Conservation (phyloP, 495 filamentous ascomycete species). For the Aspergillus funiculosus region DNA sequence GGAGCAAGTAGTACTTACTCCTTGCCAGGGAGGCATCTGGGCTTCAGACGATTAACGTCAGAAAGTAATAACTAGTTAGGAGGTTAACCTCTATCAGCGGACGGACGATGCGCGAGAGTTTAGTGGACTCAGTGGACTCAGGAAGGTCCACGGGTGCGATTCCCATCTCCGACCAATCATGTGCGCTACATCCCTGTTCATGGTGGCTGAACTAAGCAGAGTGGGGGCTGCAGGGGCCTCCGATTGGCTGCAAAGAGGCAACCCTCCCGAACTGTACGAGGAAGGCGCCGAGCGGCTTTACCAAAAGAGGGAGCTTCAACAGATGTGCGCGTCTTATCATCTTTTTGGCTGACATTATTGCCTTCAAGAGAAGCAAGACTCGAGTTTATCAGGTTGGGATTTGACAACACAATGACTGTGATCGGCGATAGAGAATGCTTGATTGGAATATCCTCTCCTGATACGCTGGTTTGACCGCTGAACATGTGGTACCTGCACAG, state of each 20-base stretch:
- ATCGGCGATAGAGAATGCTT: background rate
- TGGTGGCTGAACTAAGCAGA: background rate
- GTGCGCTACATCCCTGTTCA: background rate
- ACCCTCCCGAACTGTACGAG: background rate
- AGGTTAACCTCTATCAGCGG: background rate
- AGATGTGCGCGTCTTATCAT: constrained; percentile 6
- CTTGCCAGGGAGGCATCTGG: too few species aligned
- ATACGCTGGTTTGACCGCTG: background rate
- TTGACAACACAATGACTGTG: background rate
- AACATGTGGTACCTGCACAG: background rate
- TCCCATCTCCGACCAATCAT: background rate
- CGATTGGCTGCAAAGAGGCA: constrained; percentile 3
- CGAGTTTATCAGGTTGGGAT: background rate
- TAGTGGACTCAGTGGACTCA: too few species aligned
- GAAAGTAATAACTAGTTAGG: too few species aligned
- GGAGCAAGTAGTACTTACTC: too few species aligned
- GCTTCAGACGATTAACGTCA: too few species aligned
- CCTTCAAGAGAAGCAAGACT: too few species aligned
- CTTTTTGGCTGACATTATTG: too few species aligned
- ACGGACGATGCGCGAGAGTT: background rate
- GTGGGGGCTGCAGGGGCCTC: background rate
- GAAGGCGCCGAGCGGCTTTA: background rate
- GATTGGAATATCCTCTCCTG: background rate
- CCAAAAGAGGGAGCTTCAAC: constrained; percentile 14
- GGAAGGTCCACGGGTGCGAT: constrained; percentile 1